Base-by-base conservation (phyloP, 2,329 filamentous ascomycete species). In the Colletotrichum sp. region DNA sequence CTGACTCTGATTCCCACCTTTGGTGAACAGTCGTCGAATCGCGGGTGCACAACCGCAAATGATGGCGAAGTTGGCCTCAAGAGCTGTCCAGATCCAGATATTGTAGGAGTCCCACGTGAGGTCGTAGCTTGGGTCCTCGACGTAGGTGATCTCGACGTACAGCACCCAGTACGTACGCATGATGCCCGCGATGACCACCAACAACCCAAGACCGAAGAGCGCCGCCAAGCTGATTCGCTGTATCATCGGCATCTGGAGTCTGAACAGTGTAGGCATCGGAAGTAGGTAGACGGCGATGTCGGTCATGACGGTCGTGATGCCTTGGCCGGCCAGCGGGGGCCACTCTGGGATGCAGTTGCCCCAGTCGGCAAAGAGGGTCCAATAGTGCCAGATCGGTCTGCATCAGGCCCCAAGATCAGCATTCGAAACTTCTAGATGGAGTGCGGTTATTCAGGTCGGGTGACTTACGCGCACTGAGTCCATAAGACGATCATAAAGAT, bases 21-120 rank as follows among this genome's bases (percentile, higher is more conserved):
- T 55, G 5, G 59, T 44, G n/a, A 55, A 65, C 15, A 32, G 12
- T 9, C 67, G 12, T 19, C 59, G 34, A 2, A 61, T 39, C 2
- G 55, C 36, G 6, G 57, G 57, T 7, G 68, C 81, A 57, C 84
- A 86, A 19, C 85, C 85, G 64, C 85, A 86, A 32, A 86, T 85
- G 30, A 87, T 82, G n/a, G 84, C 85, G 25, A 87, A 76, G 64
- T 87, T 86, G 3, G 83, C 84, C 74, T 87, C 85, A 27, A 86
- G 82, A 4, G 85, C 84, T 2, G 85, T 86, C 85, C 85, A 87
- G 34, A 86, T 84, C 85, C 85, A 87, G 22, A 87, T 79, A 16
- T 85, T 78, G 62, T 85, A 85, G 1, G 85, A 84, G 9, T 85
- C 78, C 85, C 85, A 87, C 4, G 85, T 87, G 0, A 86, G 82